Conservation (phyloP, 192 early-diverging fungal genomes). For the Phlyctochytrium bullatum region DNA sequence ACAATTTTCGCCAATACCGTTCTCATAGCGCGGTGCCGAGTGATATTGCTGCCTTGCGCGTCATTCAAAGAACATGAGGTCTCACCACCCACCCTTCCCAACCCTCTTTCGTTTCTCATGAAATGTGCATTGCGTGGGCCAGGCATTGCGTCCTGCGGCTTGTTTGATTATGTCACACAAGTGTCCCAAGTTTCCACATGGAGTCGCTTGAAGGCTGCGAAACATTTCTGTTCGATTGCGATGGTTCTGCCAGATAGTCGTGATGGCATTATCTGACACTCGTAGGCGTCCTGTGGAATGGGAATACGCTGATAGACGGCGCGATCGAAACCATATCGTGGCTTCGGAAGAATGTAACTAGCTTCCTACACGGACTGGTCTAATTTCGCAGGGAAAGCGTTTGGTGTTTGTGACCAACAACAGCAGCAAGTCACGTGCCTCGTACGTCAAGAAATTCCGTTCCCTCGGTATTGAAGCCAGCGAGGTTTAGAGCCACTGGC, state of each 20-base stretch:
- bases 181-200: too few species aligned
- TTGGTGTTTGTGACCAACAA: slow-evolving; percentile 99
- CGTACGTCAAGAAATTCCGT: slow-evolving; percentile 81
- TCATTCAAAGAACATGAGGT: too few species aligned
- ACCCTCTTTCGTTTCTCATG: too few species aligned
- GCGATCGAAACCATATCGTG: slow-evolving; percentile 70
- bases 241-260: slow-evolving; percentile 57
- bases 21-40: too few species aligned
- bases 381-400: slow-evolving; percentile 63
- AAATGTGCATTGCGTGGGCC: too few species aligned
- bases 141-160: too few species aligned
- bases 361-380: too few species aligned
- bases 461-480: slow-evolving; percentile 75
- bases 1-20: too few species aligned
- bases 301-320: slow-evolving; percentile 62
- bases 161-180: too few species aligned
- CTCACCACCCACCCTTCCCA: too few species aligned
- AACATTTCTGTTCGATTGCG: slow-evolving; percentile 96
- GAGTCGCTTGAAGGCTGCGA: slow-evolving; percentile 76
- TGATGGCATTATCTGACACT: neutral
- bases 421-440: slow-evolving; percentile 79
- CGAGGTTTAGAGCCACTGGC: slow-evolving; percentile 41
- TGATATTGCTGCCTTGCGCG: too few species aligned
- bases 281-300: slow-evolving; percentile 89
- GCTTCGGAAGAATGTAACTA: too few species aligned